Percentiles rank a stretch among this genome's conserved stretches.
Evolutionary conservation across 2,329 filamentous ascomycete species (phyloP).

Genomic region (Diaporthe aspalathi): DNA sequence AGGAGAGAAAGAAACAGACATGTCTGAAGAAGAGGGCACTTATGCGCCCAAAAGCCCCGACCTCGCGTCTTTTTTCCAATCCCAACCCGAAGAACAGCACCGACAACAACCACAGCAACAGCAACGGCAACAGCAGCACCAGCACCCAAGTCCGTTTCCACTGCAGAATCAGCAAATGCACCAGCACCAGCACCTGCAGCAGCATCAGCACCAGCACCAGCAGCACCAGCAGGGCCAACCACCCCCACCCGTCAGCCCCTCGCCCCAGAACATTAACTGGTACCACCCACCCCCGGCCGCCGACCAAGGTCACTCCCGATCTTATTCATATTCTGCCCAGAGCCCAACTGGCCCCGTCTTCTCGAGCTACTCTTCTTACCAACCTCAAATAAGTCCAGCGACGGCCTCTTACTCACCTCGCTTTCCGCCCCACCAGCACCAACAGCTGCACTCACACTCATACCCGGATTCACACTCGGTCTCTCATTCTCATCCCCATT

Average conservation of each 20-base stretch:
- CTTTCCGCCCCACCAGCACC: slow-evolving; percentile 35
- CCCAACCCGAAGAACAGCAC: slow-evolving; percentile 41
- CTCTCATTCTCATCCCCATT: background rate
- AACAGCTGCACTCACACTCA: background rate
- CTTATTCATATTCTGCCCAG: slow-evolving; percentile 39
- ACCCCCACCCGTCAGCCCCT: slow-evolving; percentile 32
- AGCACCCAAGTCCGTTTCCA: slow-evolving; percentile 28
- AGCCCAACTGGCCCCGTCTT: slow-evolving; percentile 36
- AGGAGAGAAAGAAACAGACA: slow-evolving; percentile 8
- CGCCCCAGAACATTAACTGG: slow-evolving; percentile 34
- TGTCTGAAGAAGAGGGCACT: slow-evolving; percentile 35
- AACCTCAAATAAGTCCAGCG: slow-evolving; percentile 32
- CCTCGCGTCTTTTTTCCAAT: slow-evolving; percentile 40
- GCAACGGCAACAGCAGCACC: slow-evolving; percentile 40
- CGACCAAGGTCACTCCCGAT: slow-evolving; percentile 32
- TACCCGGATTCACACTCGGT: background rate
- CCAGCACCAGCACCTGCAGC: slow-evolving; percentile 42
- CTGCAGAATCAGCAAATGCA: no score
- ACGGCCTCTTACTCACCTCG: slow-evolving; percentile 32
- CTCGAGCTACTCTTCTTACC: slow-evolving; percentile 34
- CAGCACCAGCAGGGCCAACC: slow-evolving; percentile 22
- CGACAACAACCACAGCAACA: slow-evolving; percentile 42
- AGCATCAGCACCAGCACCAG: slow-evolving; percentile 42
- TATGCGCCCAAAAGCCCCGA: slow-evolving; percentile 32
- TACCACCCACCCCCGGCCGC: slow-evolving; percentile 36